Conservation (phyloP, 2,329 filamentous ascomycete genomes). For the Colletotrichum liriopes region DNA sequence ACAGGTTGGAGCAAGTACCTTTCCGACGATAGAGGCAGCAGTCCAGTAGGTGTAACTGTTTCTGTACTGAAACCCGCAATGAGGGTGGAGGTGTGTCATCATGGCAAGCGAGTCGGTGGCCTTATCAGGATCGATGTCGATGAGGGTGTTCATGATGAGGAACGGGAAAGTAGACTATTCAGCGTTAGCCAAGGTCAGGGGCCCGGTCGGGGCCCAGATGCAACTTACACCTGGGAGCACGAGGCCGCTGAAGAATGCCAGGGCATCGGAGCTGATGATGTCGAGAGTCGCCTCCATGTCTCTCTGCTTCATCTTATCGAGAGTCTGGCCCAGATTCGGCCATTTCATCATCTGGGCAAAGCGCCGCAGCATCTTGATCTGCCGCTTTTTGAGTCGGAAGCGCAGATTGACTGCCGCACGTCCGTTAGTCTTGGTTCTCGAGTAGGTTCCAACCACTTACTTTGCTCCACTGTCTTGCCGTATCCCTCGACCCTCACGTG, state of each 20-base stretch:
- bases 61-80: slow-evolving; percentile 83
- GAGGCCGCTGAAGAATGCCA: slow-evolving; percentile 84
- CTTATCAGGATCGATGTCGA: slow-evolving; percentile 81
- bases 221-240: slow-evolving; percentile 77
- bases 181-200: slow-evolving; percentile 15
- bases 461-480: slow-evolving; percentile 66
- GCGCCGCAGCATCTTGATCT: slow-evolving; percentile 77
- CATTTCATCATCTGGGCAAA: slow-evolving; percentile 84
- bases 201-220: background rate
- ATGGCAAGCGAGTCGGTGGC: slow-evolving; percentile 76
- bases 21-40: slow-evolving; percentile 79
- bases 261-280: slow-evolving; percentile 77
- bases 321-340: slow-evolving; percentile 79
- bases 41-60: slow-evolving; percentile 84
- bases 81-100: slow-evolving; percentile 77
- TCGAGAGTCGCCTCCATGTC: slow-evolving; percentile 73
- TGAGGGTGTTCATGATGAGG: slow-evolving; percentile 83
- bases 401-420: slow-evolving; percentile 70
- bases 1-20: slow-evolving; percentile 82
- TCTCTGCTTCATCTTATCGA: slow-evolving; percentile 73
- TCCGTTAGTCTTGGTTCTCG: background rate
- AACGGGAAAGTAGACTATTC: slow-evolving; percentile 75
- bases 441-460: slow-evolving; percentile 52
- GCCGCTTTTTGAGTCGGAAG: slow-evolving; percentile 75
- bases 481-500: slow-evolving; percentile 77